Percentiles rank a stretch among this genome's conserved stretches.
phyloP scores from a whole-genome alignment of 176 grass and related monocot species.

The Tillandsia fasciculata region DNA sequence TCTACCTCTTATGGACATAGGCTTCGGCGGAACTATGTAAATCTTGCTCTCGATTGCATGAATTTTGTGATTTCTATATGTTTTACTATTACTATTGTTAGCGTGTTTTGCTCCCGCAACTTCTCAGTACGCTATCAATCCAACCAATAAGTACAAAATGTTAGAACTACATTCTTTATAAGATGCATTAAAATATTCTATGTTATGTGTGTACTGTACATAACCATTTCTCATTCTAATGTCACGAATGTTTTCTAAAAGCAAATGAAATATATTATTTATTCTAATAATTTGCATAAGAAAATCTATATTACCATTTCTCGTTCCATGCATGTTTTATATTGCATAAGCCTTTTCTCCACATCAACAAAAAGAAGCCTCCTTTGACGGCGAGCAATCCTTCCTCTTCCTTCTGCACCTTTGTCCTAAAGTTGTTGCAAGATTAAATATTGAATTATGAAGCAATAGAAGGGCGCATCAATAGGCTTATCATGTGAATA shows the following conservation, averaged over 20 bases:
- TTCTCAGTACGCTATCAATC: too few relatives aligned
- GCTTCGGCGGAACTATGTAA: too few relatives aligned
- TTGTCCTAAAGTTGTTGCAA: constrained; percentile 50
- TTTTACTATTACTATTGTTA: too few relatives aligned
- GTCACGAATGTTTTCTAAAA: not conserved
- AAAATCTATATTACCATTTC: constrained; percentile 54
- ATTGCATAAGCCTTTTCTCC: constrained; percentile 80
- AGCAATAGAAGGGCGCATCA: not conserved
- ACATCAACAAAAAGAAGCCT: constrained; percentile 74
- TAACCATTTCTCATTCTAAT: not conserved
- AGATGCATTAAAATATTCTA: not conserved
- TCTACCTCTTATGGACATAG: too few relatives aligned
- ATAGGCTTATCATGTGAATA: not conserved
- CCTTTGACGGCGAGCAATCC: constrained; percentile 73
- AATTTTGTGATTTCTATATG: too few relatives aligned
- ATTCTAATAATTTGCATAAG: not conserved
- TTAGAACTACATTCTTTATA: too few relatives aligned
- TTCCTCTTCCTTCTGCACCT: constrained; percentile 80
- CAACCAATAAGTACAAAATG: too few relatives aligned
- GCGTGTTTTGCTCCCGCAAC: too few relatives aligned
- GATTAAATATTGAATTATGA: constrained; percentile 13
- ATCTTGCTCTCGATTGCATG: too few relatives aligned
- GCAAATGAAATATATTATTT: not conserved
- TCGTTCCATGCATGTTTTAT: constrained; percentile 46
- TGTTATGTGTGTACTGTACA: not conserved